Evolutionary conservation across 805 yeast species (phyloP), one percentile per base, ranked within the genome.

Genomic region (Kodamaea jinghongensis): DNA sequence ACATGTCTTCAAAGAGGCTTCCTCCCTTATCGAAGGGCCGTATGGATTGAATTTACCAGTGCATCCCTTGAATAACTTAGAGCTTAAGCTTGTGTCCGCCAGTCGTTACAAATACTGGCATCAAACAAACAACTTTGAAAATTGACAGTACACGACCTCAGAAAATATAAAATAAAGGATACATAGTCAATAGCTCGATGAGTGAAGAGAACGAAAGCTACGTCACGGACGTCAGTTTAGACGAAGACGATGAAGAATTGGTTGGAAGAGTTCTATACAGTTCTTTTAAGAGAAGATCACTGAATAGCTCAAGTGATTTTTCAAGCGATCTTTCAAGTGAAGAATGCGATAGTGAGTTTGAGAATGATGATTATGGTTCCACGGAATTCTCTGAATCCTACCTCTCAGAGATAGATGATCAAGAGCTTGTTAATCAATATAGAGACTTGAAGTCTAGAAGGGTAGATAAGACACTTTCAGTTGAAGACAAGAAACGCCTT

Each of bases 401-500:
- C 13, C 33, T 67, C 8, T 58, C 61, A 0, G 72, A 67, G 35
- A 48, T 62, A 10, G 70, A 65, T 27, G 70, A 63, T 42, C 45
- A 46, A 6, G 63, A 56, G 17, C 51, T 69, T 3, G 62, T 66
- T 13, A 47, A 48, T 13, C 54, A 52, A 34, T 69, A 65, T 46
- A 48, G 45, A 31, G 48, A 53, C 2, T 49, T 70, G 25, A 56
- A 51, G 36, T 69, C 70, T 28, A 41, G 65, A 38, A 65, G 59
- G 26, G 47, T 46, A 13, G 58, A 54, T 30, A 49, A 45, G 20
- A 45, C 55, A 14, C 42, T 67, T 22, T 44, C 51, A 15, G 72
- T 78, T 38, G 83, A 80, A 45, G 86, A 83, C 30, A 69, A 74
- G 42, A 72, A 78, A 40, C 69, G 80, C 39, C 53, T 88, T 17